Evolutionary conservation across 495 filamentous ascomycete genomes (phyloP).

Genomic region (Cairneyella variabilis): DNA sequence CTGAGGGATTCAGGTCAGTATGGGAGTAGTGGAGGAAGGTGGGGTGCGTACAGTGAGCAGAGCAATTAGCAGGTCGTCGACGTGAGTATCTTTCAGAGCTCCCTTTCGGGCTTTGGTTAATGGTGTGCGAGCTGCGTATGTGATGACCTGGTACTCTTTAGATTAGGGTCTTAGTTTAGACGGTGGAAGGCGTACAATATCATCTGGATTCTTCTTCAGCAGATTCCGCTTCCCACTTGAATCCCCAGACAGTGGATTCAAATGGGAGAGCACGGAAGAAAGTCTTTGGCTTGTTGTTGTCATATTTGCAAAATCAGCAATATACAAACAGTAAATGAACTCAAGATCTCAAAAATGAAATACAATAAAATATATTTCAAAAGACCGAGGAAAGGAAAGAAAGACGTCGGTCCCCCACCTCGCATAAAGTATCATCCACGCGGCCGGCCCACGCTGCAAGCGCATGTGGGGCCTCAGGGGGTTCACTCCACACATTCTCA

Average conservation of each 20-base stretch:
- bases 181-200: slow-evolving; percentile 48
- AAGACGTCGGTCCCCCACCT: too few species aligned
- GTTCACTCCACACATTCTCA: too few species aligned
- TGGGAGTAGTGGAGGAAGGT: too few species aligned
- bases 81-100: slow-evolving; percentile 86
- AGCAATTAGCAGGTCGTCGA: slow-evolving; percentile 79
- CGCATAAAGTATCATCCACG: too few species aligned
- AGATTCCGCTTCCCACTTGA: slow-evolving; percentile 18
- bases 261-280: slow-evolving; percentile 14
- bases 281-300: slow-evolving; percentile 11
- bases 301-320: too few species aligned
- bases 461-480: too few species aligned
- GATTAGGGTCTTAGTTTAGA: background rate
- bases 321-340: background rate
- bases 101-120: slow-evolving; percentile 77
- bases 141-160: slow-evolving; percentile 62
- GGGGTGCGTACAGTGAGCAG: slow-evolving; percentile 33
- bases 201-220: slow-evolving; percentile 28
- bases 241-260: slow-evolving; percentile 21
- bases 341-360: background rate
- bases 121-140: slow-evolving; percentile 73
- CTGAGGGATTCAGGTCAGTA: slow-evolving; percentile 48
- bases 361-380: background rate
- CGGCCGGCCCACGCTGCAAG: too few species aligned
- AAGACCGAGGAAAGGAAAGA: background rate